Conservation (phyloP, 768 basidiomycete species). For the Boletus vermiculosoides region DNA sequence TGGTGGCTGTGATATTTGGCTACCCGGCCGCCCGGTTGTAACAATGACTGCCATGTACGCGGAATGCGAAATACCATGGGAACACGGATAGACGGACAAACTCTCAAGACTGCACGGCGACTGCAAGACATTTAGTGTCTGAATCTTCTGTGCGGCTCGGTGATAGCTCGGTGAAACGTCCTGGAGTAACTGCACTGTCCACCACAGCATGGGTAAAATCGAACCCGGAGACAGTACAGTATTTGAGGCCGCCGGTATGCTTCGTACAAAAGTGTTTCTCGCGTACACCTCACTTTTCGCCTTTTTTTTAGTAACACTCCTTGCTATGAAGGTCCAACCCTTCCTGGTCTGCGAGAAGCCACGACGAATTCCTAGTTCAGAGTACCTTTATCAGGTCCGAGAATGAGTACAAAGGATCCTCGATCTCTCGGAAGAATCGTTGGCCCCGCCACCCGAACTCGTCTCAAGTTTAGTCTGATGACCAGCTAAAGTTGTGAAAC, state of each 20-base stretch:
- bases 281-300: background rate
- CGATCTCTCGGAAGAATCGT: slow-evolving; percentile 62
- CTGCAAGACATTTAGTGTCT: background rate
- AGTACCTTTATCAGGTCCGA: slow-evolving; percentile 41
- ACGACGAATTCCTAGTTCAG: slow-evolving; percentile 36
- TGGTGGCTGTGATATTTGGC: slow-evolving; percentile 6
- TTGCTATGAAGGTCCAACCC: slow-evolving; percentile 90
- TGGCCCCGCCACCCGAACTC: background rate
- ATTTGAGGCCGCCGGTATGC: slow-evolving; percentile 53
- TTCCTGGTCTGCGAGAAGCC: slow-evolving; percentile 77
- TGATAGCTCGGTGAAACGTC: background rate
- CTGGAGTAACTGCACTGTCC: too few species aligned
- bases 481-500: too few species aligned
- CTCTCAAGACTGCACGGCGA: background rate
- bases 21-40: background rate
- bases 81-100: background rate
- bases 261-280: background rate
- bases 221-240: too few species aligned
- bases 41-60: background rate
- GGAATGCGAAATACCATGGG: background rate
- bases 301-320: slow-evolving; percentile 70
- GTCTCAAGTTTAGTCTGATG: background rate
- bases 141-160: too few species aligned
- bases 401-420: slow-evolving; percentile 55
- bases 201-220: too few species aligned